A percentile compares a stretch with the other conserved stretches of the same genome.
phyloP scores from a whole-genome alignment of 1,284 basidiomycete species.

The Apiotrichum brassicae region DNA sequence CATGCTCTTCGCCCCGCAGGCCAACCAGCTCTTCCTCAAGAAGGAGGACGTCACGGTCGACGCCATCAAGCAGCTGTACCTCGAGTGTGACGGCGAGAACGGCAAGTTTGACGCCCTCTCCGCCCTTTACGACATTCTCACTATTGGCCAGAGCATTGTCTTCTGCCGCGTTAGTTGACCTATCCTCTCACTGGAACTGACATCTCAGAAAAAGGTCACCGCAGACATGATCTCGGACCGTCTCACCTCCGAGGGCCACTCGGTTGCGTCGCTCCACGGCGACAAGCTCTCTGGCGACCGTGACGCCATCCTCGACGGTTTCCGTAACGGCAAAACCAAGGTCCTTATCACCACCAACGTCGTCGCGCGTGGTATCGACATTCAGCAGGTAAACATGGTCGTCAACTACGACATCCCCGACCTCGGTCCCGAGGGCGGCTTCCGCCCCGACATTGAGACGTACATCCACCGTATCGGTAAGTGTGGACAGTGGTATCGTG shows the following conservation, averaged over 20 bases:
- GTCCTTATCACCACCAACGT: slow-evolving; percentile 99
- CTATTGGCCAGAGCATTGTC: slow-evolving; percentile 95
- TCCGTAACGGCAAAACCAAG: slow-evolving; percentile 93
- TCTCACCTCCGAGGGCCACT: slow-evolving; percentile 91
- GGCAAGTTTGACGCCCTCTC: slow-evolving; percentile 96
- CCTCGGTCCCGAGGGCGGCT: slow-evolving; percentile 50
- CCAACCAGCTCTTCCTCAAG: slow-evolving; percentile 95
- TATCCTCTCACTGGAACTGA: not conserved
- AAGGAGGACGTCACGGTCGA: slow-evolving; percentile 92
- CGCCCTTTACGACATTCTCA: slow-evolving; percentile 80
- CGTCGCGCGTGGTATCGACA: slow-evolving; percentile 96
- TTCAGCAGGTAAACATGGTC: slow-evolving; percentile 98
- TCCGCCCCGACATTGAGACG: slow-evolving; percentile 81
- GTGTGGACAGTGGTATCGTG: slow-evolving; percentile 28
- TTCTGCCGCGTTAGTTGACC: slow-evolving; percentile 68
- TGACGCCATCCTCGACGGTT: slow-evolving; percentile 87
- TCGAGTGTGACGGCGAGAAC: slow-evolving; percentile 82
- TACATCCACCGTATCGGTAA: slow-evolving; percentile 96
- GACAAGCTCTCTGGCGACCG: slow-evolving; percentile 84
- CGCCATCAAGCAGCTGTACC: slow-evolving; percentile 95
- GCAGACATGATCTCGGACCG: slow-evolving; percentile 87
- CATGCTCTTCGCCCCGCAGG: slow-evolving; percentile 80
- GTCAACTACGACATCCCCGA: slow-evolving; percentile 97
- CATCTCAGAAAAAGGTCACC: slow-evolving; percentile 67
- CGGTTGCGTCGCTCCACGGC: slow-evolving; percentile 92